Evolutionary conservation across 345 rosid species (phyloP), one percentile per base, ranked within the genome.

Genomic region (Salix purpurea): DNA sequence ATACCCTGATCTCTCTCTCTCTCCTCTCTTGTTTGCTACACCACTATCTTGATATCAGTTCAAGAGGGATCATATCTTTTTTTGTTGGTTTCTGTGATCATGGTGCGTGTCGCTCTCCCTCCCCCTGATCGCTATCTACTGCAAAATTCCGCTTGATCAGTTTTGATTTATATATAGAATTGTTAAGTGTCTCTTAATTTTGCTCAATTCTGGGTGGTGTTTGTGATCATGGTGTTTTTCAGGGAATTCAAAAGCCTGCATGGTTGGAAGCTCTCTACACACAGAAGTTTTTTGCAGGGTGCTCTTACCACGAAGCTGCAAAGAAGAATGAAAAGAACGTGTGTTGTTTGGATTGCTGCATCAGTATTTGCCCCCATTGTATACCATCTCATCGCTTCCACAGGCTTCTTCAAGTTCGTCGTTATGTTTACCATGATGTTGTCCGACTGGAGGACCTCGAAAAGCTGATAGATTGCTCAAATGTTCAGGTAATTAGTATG

Each of bases 311-410:
- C 68, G 98, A 90, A 80, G 82, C 83, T 2, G 88, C 94, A 2
- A 96, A 92, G 87, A 96, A 96, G 89, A 96, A 96, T 30, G 99
- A 96, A 75, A 93, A 88, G 87, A 96, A 96, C 78, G 91, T 93
- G 0, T 96, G 88, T 67, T 96, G 99, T 67, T 86, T 96, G 72
- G 99, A 93, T 84, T 96, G 98, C 78, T 91, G 97, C 84, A 77
- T 81, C 64, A 96, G 99, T 79, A 87, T 96, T 5, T 96, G 99
- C 81, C 97, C 99, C 87, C 97, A 93, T 36, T 96, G 99, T 70
- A 85, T 96, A 5, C 90, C 97, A 1, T 86, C 92, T 14, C 99
- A 96, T 81, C 91, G 95, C 73, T 90, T 83, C 77, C 98, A 96
- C 48, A 80, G 97, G 24, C 97, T 96, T 62, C 99, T 96, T 76